Evolutionary conservation across 345 rosid genomes (phyloP).

Genomic region (Noccaea bulbosa): DNA sequence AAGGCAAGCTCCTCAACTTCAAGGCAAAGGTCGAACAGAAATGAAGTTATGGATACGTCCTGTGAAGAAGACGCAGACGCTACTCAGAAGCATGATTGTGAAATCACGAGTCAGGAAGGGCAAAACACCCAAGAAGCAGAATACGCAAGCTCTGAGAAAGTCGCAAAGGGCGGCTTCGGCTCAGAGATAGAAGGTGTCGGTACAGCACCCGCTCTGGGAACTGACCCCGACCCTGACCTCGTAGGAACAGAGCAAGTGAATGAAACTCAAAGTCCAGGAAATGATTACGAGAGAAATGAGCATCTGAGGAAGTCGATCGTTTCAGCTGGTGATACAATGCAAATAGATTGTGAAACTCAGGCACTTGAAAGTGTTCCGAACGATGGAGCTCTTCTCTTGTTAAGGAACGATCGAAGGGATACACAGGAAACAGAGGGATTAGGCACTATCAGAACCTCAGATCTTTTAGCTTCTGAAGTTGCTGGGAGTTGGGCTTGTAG

Average conservation of each 20-base stretch:
- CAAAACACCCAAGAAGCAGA: conserved; percentile 84
- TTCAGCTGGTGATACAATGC: conserved; percentile 77
- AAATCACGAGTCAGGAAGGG: conserved; percentile 69
- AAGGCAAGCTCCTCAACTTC: too few relatives aligned
- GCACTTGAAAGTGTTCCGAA: conserved; percentile 52
- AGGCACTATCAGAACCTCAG: conserved; percentile 69
- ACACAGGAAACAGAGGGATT: conserved; percentile 66
- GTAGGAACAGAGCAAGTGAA: conserved; percentile 77
- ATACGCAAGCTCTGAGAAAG: conserved; percentile 54
- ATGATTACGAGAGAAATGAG: conserved; percentile 47
- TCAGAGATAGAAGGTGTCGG: conserved; percentile 76
- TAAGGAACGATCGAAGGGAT: conserved; percentile 47
- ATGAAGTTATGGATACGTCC: conserved; percentile 52
- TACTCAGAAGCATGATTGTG: conserved; percentile 90
- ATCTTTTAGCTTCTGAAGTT: conserved; percentile 87
- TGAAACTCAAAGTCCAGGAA: conserved; percentile 76
- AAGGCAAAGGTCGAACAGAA: too few relatives aligned
- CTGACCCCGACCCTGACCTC: conserved; percentile 50
- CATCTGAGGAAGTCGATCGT: conserved; percentile 48
- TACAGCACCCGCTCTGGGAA: conserved; percentile 58
- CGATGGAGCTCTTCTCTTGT: conserved; percentile 34
- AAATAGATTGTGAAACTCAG: conserved; percentile 71
- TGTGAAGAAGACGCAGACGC: conserved; percentile 76
- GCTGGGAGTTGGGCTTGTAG: conserved; percentile 89
- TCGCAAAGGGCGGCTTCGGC: conserved; percentile 72